These are phyloP conservation scores for Psilocybe azurescens DNA, from an alignment of 768 basidiomycete species.

Conservation along the genomic window DNA sequence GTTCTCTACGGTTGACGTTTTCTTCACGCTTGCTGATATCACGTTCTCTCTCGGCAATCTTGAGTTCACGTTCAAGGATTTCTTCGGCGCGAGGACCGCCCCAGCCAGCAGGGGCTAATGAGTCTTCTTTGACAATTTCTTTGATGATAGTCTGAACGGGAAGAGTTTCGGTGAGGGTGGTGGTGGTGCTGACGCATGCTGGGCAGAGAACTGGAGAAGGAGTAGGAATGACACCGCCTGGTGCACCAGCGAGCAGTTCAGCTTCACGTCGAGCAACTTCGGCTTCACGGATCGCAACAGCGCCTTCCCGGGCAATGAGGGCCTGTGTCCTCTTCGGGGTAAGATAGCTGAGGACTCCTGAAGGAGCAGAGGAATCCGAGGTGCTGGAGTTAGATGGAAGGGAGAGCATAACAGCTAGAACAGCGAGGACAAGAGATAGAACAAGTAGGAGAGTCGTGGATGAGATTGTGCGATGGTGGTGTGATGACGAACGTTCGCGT, in stretches of 20 bases:
- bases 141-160: conserved; percentile 84
- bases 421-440: conserved; percentile 83
- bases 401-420: conserved; percentile 91
- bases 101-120: conserved; percentile 83
- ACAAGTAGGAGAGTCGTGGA: conserved; percentile 89
- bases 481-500: conserved; percentile 60
- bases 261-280: conserved; percentile 91
- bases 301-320: conserved; percentile 78
- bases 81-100: conserved; percentile 78
- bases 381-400: conserved; percentile 61
- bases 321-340: conserved; percentile 85
- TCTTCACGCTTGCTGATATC: conserved; percentile 90
- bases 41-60: conserved; percentile 83
- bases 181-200: conserved; percentile 56
- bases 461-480: conserved; percentile 86
- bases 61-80: conserved; percentile 82
- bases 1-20: conserved; percentile 82
- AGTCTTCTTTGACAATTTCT: conserved; percentile 85
- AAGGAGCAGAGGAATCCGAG: conserved; percentile 42
- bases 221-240: conserved; percentile 74
- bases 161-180: conserved; percentile 58
- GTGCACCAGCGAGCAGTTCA: conserved; percentile 81
- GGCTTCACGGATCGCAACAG: conserved; percentile 82
- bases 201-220: conserved; percentile 61
- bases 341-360: conserved; percentile 73